Evolutionary conservation across 352 stramenopile genomes (phyloP).

Genomic region (Phytophthora hybrid): DNA sequence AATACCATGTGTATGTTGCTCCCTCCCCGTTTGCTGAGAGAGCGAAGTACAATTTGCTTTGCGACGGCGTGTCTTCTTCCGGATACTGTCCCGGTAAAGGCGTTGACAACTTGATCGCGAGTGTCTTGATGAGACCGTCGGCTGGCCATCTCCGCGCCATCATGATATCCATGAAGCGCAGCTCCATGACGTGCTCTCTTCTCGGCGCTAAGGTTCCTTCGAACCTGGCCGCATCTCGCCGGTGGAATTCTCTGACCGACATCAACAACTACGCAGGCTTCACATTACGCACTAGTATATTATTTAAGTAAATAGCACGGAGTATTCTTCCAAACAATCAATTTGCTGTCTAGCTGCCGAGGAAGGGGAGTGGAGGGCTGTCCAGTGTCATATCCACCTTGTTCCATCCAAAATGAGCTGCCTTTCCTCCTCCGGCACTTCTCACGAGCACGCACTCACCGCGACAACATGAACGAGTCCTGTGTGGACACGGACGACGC

Average conservation of each 20-base stretch:
- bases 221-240: not conserved
- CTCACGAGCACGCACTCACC: conserved; percentile 29
- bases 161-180: not conserved
- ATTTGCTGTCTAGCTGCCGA: conserved; percentile 22
- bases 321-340: conserved; percentile 35
- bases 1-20: no score
- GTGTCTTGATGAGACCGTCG: conserved; percentile 7
- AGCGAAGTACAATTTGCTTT: not conserved
- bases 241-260: not conserved
- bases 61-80: not conserved
- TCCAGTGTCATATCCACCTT: conserved; percentile 30
- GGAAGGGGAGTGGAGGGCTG: conserved; percentile 2
- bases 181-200: conserved; percentile 11
- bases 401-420: conserved; percentile 41
- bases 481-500: conserved; percentile 72
- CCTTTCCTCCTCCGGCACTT: conserved; percentile 12
- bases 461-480: conserved; percentile 56
- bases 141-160: not conserved
- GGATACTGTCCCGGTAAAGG: not conserved
- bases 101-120: not conserved
- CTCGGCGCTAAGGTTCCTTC: conserved; percentile 15
- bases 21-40: not conserved
- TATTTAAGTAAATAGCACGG: conserved; percentile 42
- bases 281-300: conserved; percentile 32
- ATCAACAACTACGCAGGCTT: conserved; percentile 3